Evolutionary conservation across 768 basidiomycete genomes (phyloP), one percentile per base, ranked within the genome.

Genomic region (Lyophyllum shimeji): DNA sequence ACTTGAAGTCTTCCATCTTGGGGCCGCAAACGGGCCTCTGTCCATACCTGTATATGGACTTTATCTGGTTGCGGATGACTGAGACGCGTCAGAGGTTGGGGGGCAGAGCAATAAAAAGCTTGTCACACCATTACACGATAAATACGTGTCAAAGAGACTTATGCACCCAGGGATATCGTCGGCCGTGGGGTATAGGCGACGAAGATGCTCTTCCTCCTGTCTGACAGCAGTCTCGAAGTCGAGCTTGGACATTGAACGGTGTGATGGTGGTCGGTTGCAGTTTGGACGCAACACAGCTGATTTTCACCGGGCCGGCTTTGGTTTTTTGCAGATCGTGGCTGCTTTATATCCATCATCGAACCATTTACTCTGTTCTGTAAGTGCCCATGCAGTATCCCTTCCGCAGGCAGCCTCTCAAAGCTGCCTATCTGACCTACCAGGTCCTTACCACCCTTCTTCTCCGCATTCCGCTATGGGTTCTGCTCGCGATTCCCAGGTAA

Each of bases 1-100:
- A 96, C 72, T 97, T 97, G 81, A 96, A 95, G 64, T 96, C 95
- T 55, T 93, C 87, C 67, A 87, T 80, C 68, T 96, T 95, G 44
- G 79, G 77, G 0, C 75, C 76, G 71, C 95, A 98, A 52, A 85
- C 82, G 0, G 82, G 76, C 53, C 85, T 81, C 55, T 82, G 73
- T 7, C 96, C 96, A 61, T 88, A 85, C 66, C 96, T 84, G 71
- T 98, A 98, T 51, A 98, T 72, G 1, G 89, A 87, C 63, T 87
- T 89, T 47, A 94, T 69, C 71, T 98, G 96, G 18, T 84, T 81
- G 37, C 85, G 83, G 31, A 95, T 77, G 48, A 85, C 95, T 96
- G 43, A 39, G 56, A 46, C 31, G 23, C 7, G 39, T 49, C 23
- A 23, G 34, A 50, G 29, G 34, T 13, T 15, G 46, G 51, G 9